These are phyloP conservation scores for Penicillium concentricum DNA, from an alignment of 2,329 filamentous ascomycete genomes.

Conservation along the genomic window DNA sequence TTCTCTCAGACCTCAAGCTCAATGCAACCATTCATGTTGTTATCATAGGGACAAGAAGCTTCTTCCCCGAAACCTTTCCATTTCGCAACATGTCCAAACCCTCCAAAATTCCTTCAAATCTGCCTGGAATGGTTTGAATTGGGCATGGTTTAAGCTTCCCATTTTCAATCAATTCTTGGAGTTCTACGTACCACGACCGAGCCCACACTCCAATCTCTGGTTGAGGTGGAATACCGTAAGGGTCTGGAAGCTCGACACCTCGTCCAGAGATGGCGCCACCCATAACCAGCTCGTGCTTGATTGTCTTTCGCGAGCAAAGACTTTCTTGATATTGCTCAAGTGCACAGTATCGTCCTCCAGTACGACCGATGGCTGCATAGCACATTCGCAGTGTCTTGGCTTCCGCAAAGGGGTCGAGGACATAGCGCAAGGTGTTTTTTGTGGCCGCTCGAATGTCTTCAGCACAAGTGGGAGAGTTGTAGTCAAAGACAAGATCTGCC, in stretches of 20 bases:
- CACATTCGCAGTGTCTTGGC: slow-evolving; percentile 20
- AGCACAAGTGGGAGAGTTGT: slow-evolving; percentile 32
- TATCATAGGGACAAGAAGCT: slow-evolving; percentile 15
- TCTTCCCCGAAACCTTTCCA: slow-evolving; percentile 22
- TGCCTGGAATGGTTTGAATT: slow-evolving; percentile 8
- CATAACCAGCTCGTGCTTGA: slow-evolving; percentile 26
- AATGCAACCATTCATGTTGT: not conserved
- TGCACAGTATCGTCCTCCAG: slow-evolving; percentile 24
- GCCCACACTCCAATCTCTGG: slow-evolving; percentile 24
- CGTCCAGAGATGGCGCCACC: slow-evolving; percentile 22
- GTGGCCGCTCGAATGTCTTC: slow-evolving; percentile 32
- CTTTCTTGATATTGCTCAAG: slow-evolving; percentile 23
- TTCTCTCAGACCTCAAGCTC: not conserved
- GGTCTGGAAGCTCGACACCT: slow-evolving; percentile 23
- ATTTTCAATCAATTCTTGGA: slow-evolving; percentile 12
- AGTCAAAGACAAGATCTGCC: slow-evolving; percentile 39
- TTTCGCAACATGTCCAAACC: slow-evolving; percentile 17
- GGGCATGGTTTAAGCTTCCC: slow-evolving; percentile 17
- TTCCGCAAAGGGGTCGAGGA: slow-evolving; percentile 24
- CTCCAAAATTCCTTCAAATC: slow-evolving; percentile 17
- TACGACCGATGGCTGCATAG: slow-evolving; percentile 20
- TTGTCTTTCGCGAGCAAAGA: slow-evolving; percentile 16
- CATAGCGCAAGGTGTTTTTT: slow-evolving; percentile 32
- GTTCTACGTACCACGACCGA: slow-evolving; percentile 15
- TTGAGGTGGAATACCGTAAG: slow-evolving; percentile 18